Conservation (phyloP, 495 filamentous ascomycete species). For the Xylaria palmicola region DNA sequence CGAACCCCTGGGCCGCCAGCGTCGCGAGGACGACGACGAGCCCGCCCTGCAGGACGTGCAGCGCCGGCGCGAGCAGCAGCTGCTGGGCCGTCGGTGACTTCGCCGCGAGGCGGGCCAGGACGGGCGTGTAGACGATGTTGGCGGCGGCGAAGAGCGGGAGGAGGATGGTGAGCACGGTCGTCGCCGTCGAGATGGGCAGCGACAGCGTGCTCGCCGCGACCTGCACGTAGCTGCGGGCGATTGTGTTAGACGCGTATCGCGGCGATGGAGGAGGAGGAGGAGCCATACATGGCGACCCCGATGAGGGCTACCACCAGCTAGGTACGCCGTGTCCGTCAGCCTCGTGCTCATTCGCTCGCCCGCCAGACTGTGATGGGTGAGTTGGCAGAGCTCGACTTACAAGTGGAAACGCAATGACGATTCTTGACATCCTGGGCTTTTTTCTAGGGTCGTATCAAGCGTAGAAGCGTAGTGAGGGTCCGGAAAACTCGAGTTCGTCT, state of each 20-base stretch:
- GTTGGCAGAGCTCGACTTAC: neutral
- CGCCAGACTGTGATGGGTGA: no score
- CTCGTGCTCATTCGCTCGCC: neutral
- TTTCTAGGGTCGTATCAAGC: neutral
- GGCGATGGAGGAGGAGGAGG: neutral
- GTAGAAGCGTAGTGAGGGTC: neutral
- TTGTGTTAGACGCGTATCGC: conserved; percentile 10
- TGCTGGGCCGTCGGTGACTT: conserved; percentile 27
- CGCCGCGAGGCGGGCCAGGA: conserved; percentile 21
- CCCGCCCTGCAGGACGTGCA: conserved; percentile 45
- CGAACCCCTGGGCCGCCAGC: conserved; percentile 53
- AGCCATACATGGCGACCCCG: conserved; percentile 30
- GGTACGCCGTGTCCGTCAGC: neutral
- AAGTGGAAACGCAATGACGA: conserved; percentile 8
- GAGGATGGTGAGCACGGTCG: conserved; percentile 49
- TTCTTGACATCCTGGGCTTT: conserved; percentile 2
- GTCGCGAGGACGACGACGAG: conserved; percentile 56
- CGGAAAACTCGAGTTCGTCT: neutral
- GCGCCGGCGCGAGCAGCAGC: conserved; percentile 34
- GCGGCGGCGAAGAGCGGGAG: conserved; percentile 52
- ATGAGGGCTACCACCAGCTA: conserved; percentile 24
- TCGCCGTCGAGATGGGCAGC: conserved; percentile 49
- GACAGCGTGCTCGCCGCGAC: conserved; percentile 45
- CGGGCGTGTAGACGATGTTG: conserved; percentile 32
- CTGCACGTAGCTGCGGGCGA: conserved; percentile 47